Conservation (phyloP, 768 basidiomycete genomes). For the Harrya chromipes region DNA sequence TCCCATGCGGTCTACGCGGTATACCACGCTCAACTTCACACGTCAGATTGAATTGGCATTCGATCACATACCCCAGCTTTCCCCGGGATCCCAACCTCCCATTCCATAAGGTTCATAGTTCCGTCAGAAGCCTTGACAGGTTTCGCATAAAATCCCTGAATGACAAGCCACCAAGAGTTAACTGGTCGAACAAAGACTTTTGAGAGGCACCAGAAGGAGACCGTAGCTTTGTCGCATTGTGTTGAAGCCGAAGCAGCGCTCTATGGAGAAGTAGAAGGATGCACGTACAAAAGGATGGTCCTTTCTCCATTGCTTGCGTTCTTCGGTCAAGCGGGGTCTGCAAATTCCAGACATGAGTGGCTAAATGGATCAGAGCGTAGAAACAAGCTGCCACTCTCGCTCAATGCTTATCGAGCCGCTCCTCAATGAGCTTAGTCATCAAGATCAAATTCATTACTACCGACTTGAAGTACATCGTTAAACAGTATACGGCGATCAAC, state of each 20-base stretch:
- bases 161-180: slow-evolving; percentile 6
- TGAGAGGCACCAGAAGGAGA: background rate
- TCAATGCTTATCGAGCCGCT: too few species aligned
- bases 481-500: background rate
- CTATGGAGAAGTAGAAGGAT: background rate
- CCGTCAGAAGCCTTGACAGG: slow-evolving; percentile 89
- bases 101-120: slow-evolving; percentile 93
- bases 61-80: slow-evolving; percentile 70
- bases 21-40: slow-evolving; percentile 13
- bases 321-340: slow-evolving; percentile 88
- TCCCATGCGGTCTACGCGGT: slow-evolving; percentile 88
- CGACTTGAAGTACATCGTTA: background rate
- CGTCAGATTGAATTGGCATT: slow-evolving; percentile 2
- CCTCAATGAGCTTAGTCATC: slow-evolving; percentile 21
- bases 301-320: slow-evolving; percentile 98
- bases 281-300: slow-evolving; percentile 94
- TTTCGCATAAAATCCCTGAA: slow-evolving; percentile 94
- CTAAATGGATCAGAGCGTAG: background rate
- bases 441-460: background rate
- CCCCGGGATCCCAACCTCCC: slow-evolving; percentile 99
- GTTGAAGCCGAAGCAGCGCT: slow-evolving; percentile 1
- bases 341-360: slow-evolving; percentile 83
- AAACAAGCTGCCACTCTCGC: background rate
- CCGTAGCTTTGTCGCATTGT: background rate
- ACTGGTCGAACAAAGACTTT: background rate